Conservation (phyloP, 2,329 filamentous ascomycete genomes). For the Orbilia brochopaga region DNA sequence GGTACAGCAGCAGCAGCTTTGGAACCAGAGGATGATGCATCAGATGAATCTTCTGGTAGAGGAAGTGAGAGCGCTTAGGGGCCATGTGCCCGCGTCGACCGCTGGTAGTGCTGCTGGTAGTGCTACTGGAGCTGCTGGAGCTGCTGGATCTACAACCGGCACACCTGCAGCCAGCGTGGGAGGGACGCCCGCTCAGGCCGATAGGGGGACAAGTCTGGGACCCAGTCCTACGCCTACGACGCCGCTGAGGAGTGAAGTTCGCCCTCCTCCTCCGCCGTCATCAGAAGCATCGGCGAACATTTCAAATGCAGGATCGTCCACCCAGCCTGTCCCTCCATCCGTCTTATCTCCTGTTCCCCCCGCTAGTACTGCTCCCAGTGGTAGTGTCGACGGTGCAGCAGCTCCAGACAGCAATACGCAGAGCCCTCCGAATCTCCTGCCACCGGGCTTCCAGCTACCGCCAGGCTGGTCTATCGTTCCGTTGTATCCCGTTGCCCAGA, state of each 20-base stretch:
- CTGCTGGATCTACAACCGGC: neutral
- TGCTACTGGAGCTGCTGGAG: conserved; percentile 2
- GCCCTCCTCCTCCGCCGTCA: neutral
- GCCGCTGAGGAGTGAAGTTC: neutral
- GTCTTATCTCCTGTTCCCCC: neutral
- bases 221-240: neutral
- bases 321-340: neutral
- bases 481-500: conserved; percentile 35
- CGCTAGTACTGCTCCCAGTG: neutral
- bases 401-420: conserved; percentile 1
- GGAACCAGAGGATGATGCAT: conserved; percentile 13
- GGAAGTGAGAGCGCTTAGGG: conserved; percentile 17
- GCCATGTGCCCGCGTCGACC: neutral
- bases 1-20: conserved; percentile 17
- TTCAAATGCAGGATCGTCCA: neutral
- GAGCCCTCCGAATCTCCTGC: neutral
- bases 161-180: neutral
- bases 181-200: neutral
- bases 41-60: conserved; percentile 15
- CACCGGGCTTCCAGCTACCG: conserved; percentile 41
- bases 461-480: conserved; percentile 47
- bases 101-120: neutral
- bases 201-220: neutral
- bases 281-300: neutral
- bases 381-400: neutral